Evolutionary conservation across 2,329 filamentous ascomycete species (phyloP), one percentile per base, ranked within the genome.

Genomic region (Pyrenophora seminiperda): DNA sequence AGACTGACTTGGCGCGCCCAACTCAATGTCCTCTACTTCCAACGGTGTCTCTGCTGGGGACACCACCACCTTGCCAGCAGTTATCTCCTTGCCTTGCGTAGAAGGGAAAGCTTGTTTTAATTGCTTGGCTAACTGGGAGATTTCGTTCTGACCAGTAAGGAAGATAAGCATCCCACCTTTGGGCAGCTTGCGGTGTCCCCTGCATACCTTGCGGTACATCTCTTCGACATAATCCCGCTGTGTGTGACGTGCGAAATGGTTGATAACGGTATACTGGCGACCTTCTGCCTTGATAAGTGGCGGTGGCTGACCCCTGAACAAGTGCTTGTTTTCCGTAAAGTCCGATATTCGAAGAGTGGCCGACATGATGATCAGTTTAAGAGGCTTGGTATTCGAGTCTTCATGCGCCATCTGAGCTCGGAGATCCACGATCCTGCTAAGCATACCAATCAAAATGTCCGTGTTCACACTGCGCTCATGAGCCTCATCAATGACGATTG

Each of bases 321-420:
- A 79, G 13, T 82, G 86, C 7, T 83, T 77, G 66, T 99, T 97
- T 67, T 91, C 83, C 0, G 90, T 91, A 62, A 99, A 89, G 67
- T 97, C 93, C 10, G 91, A 89, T 37, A 97, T 90, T 51, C 91
- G 83, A 27, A 99, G 79, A 2, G 94, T 99, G 34, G 94, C 94
- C 52, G 93, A 97, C 95, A 99, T 99, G 75, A 99, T 96, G 52
- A 99, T 84, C 7, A 99, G 81, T 74, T 97, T 99, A 43, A 99
- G 75, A 0, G 92, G 91, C 58, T 86, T 76, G 44, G 71, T 87
- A 1, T 83, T 82, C 0, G 86, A 77, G 53, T 94, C 83, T 70
- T 94, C 88, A 53, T 82, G 77, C 6, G 84, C 83, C 75, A 97
- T 82, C 31, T 90, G 84, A 44, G 87, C 83, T 51, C 94, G 84